Evolutionary conservation across 2,329 filamentous ascomycete species (phyloP), one percentile per base, ranked within the genome.

Genomic region (Fusarium lyarnte): DNA sequence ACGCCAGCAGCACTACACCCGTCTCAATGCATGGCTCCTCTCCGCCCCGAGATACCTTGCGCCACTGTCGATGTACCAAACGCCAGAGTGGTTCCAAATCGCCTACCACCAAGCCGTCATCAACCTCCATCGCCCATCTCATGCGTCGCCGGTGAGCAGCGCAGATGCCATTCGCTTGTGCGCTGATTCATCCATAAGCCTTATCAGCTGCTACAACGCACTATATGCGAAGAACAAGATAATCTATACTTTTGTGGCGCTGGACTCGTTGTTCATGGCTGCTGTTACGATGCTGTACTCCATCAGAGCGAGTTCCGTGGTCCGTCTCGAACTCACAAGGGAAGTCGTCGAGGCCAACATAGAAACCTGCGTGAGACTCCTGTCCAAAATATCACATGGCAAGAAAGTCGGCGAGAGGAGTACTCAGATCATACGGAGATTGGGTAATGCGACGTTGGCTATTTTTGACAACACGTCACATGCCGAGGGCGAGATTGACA

Each of bases 1-100:
- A 8, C 51, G 74, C 25, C 69, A 69, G n/a, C 71, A 76, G 10
- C 66, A 76, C 14, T 76, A 76, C 19, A 51, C 74, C 12, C 65
- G 63, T 2, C 71, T 76, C 1, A 74, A 76, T n/a, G 61, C 72
- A 2, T 76, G 74, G 74, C 49, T 76, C 9, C 25, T 74, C 2
- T 73, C 73, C 0, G 73, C 74, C 0, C 74, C 74, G 9, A 63
- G 74, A 38, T 76, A 76, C 35, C 52, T 76, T 8, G 61, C 71
- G 23, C 73, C 74, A 8, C 21, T 75, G 3, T 76, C 71, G 5
- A 76, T 76, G 74, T 76, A 76, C 8, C 74, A 76, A 8, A 76
- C 74, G 14, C 69, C 74, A 2, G 74, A 76, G 4, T 76, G 74
- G 74, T 76, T 76, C 21, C 74, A 76, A 19, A 76, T 76, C 12